Base-by-base conservation (phyloP, 2,329 filamentous ascomycete genomes). In the Phaeosphaeriaceae sp. region DNA sequence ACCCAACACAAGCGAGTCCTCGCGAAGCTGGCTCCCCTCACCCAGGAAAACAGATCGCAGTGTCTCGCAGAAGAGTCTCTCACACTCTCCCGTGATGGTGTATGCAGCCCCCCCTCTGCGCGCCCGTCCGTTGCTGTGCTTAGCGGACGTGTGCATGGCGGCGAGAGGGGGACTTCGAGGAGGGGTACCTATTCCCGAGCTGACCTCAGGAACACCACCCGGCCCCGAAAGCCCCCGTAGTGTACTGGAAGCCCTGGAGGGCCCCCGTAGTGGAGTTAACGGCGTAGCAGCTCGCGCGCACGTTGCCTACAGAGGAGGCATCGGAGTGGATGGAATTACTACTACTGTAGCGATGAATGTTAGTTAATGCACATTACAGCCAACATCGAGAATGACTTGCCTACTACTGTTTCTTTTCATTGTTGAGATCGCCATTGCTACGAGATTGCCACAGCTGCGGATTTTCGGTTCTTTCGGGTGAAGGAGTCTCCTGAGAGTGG, bases 31-130 rank as follows among this genome's bases (percentile, higher is more conserved):
- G 82, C 88, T 89, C 91, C 90, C 89, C 92, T 96, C 93, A 96
- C 92, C 93, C 86, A 90, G 91, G 88, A 97, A 97, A 85, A 91
- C 90, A 84, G 89, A 84, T 83, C 88, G 91, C 89, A 97, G 91
- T 86, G 89, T 90, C 90, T 94, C 92, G 84, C 93, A 97, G 88
- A 97, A 96, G 90, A 97, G 94, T 86, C 93, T 97, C 93, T 97
- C 93, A 97, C 93, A 96, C 92, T 97, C 93, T 93, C 91, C 93
- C 91, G 91, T 93, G 86, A 97, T 96, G 84, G 89, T 89, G 83
- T 91, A 88, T 91, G 92, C 89, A 89, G 93, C 93, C 92, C 93
- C 93, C 91, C 91, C 91, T 90, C 80, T 82, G 72, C 79, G 77
- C 79, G 80, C 80, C 75, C 67, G 66, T 67, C 31, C 31, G 13